Base-by-base conservation (phyloP, 495 filamentous ascomycete species). In the Usnea hakonensis region DNA sequence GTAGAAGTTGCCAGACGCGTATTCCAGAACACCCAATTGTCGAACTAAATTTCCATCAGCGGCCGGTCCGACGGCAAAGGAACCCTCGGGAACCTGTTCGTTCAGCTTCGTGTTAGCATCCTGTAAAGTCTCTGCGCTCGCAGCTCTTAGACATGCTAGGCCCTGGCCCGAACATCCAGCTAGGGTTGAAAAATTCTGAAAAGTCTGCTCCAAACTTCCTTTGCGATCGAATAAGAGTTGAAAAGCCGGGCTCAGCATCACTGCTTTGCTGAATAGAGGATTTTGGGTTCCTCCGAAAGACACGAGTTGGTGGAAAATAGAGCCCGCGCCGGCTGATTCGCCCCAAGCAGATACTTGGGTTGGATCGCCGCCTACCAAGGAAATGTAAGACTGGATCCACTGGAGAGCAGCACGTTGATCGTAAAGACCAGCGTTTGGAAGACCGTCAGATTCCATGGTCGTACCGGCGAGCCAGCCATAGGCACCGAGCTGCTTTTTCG, bases 391-490 rank as follows among this genome's bases (percentile, higher is more conserved):
- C 40, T 71, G 55, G 23, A 72, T 68, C 71, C 71, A 73, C 26
- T 70, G 67, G 64, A 81, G 71, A 0, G 73, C 78, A 13, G 76
- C 76, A 17, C 77, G 64, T 55, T 81, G 79, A 64, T 84, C 81
- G 62, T 73, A 77, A 0, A 83, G 67, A 0, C 79, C 80, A 2
- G 74, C 74, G 48, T 85, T 84, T 4, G 81, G 74, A 17, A 71
- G 58, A 5, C 72, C 77, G 36, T 81, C 68, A 7, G 67, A 63
- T 50, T 81, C 74, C 64, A 83, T 74, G 1, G 78, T 76, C 5
- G 73, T 71, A 7, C 80, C 81, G 54, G 74, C 77, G n/a, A 84
- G 76, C 52, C 77, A 81, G n/a, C 82, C 82, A 41, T 75, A 82
- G 4, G 78, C 74, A 19, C 81, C 80, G 19, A 85, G 76, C 75